A percentile compares a stretch with the other conserved stretches of the same genome.
phyloP scores from a whole-genome alignment of 768 basidiomycete genomes.

The Pleurotus sapidus region DNA sequence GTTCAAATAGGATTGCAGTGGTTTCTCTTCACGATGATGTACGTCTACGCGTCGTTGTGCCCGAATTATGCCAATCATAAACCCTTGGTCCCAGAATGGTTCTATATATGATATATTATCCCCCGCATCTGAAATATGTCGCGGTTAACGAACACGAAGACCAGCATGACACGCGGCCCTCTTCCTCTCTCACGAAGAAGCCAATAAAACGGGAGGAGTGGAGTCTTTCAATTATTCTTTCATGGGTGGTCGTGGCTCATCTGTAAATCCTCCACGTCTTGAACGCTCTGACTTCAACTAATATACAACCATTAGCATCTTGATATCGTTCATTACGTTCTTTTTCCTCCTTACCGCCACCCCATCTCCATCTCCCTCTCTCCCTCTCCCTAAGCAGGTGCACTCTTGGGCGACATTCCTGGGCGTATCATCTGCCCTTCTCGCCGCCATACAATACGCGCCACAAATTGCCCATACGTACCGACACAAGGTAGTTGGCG shows the following conservation, averaged over 20 bases:
- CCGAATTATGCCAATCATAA: not conserved
- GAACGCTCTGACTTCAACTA: not conserved
- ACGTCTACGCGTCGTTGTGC: constrained; percentile 23
- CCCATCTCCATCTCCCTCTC: constrained; percentile 28
- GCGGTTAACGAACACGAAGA: constrained; percentile 24
- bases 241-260: constrained; percentile 69
- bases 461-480: constrained; percentile 88
- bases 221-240: constrained; percentile 72
- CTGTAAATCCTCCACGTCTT: constrained; percentile 49
- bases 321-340: constrained; percentile 60
- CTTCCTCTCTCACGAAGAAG: constrained; percentile 32
- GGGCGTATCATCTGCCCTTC: constrained; percentile 74
- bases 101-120: constrained; percentile 92
- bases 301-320: constrained; percentile 32
- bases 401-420: constrained; percentile 80
- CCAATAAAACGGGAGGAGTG: constrained; percentile 63
- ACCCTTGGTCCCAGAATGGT: constrained; percentile 59
- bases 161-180: constrained; percentile 34
- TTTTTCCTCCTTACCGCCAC: constrained; percentile 51
- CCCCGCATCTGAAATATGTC: constrained; percentile 75
- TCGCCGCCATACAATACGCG: constrained; percentile 83
- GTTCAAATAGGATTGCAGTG: constrained; percentile 82
- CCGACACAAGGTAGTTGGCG: constrained; percentile 77
- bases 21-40: constrained; percentile 84
- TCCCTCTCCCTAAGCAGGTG: constrained; percentile 29